A percentile compares a stretch with the other conserved stretches of the same genome.
Evolutionary conservation across 192 early-diverging fungal genomes (phyloP).

Genomic region (Chytriomyces sp.): DNA sequence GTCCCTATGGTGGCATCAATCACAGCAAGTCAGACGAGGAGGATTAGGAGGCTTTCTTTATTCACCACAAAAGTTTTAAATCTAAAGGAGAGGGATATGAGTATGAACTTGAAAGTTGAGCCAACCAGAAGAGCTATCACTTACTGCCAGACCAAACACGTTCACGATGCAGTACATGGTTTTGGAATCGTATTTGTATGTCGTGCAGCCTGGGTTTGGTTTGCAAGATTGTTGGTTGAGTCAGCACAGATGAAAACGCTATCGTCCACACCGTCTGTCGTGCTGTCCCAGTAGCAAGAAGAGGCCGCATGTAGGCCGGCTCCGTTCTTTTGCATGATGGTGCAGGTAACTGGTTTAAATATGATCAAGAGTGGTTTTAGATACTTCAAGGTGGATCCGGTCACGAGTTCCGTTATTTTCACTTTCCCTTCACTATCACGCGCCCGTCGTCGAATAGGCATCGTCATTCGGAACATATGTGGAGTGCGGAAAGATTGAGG

Average conservation of each 20-base stretch:
- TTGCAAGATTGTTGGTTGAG: neutral
- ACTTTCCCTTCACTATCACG: neutral
- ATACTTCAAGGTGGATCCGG: too few species aligned
- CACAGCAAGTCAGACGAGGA: neutral
- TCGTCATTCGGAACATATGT: neutral
- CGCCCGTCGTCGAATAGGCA: neutral
- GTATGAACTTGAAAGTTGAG: neutral
- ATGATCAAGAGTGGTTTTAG: too few species aligned
- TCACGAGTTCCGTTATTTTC: too few species aligned
- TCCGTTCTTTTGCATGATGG: slow-evolving; percentile 83
- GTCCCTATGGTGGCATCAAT: slow-evolving; percentile 24
- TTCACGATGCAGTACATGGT: slow-evolving; percentile 79
- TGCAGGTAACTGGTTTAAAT: slow-evolving; percentile 72
- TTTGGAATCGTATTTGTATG: slow-evolving; percentile 77
- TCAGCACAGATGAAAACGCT: neutral
- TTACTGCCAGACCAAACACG: slow-evolving; percentile 68
- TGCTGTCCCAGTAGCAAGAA: slow-evolving; percentile 76
- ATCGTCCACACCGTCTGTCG: slow-evolving; percentile 60
- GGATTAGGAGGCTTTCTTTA: slow-evolving; percentile 1
- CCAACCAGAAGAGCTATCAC: neutral
- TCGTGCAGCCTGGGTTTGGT: slow-evolving; percentile 58
- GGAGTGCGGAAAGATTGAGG: too few species aligned
- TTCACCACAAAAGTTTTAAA: neutral
- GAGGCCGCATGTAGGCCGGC: slow-evolving; percentile 76
- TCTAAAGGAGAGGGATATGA: neutral